Base-by-base conservation (phyloP, 2,329 filamentous ascomycete species). In the Xylaria polymorpha region DNA sequence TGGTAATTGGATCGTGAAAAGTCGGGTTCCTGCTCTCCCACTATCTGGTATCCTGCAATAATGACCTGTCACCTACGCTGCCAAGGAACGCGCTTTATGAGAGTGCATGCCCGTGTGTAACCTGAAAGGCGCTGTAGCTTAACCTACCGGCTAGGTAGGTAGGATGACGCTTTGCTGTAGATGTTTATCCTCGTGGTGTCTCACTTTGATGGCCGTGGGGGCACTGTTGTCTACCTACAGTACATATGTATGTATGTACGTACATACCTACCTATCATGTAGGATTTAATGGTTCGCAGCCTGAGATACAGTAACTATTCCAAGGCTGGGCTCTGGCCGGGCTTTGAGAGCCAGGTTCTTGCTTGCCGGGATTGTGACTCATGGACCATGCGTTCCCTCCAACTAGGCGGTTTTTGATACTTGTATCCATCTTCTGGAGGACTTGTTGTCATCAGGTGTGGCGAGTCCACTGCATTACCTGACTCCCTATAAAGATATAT, bases 391-490 rank as follows among this genome's bases (percentile, higher is more conserved):
- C 25, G 29, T 44, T 53, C 14, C 37, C 62, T 25, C 18, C n/a
- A 14, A 39, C 14, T 32, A 10, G 35, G n/a, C n/a, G 6, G 35
- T 20, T 41, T 43, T 43, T 18, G 22, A 43, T 63, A 37, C 35
- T 22, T 18, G 37, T 58, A 7, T 37, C 44, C 20, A 57, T 43
- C 37, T 25, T 12, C 41, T 29, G n/a, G 35, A n/a, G 22, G 48
- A 15, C 64, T 61, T 48, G 14, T 18, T 61, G 57, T 50, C 57
- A 61, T 66, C 56, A 20, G 44, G 18, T 53, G 57, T 61, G 57
- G 48, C 64, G 61, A 66, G 64, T n/a, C 22, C 7, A 43, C 14
- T 53, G 50, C 14, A 60, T 20, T 50, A 44, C 29, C 55, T 53
- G 55, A 64, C 56, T 53, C 25, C 48, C 44, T 14, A 25, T 18